These are phyloP conservation scores for Ganoderma leucocontextum DNA, from an alignment of 1,284 basidiomycete genomes.

Conservation along the genomic window DNA sequence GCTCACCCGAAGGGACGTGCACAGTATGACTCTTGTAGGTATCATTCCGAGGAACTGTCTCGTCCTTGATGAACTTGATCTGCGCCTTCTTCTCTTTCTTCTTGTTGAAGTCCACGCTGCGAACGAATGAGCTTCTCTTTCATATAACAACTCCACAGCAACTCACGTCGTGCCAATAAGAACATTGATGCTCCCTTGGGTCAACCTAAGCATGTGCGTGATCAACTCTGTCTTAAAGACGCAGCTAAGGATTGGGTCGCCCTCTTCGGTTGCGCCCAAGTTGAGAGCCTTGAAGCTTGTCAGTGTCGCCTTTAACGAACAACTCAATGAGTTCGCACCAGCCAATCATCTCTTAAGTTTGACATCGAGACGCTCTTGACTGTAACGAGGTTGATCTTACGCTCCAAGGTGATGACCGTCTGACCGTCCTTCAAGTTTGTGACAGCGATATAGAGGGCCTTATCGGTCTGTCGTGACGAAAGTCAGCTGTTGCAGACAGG, in stretches of 20 bases:
- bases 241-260: constrained; percentile 93
- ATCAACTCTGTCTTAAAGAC: constrained; percentile 97
- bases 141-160: neutral
- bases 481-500: neutral
- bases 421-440: constrained; percentile 76
- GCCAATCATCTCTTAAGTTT: constrained; percentile 94
- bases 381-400: constrained; percentile 89
- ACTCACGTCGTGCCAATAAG: constrained; percentile 81
- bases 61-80: constrained; percentile 93
- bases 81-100: constrained; percentile 96
- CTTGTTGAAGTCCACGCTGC: constrained; percentile 89
- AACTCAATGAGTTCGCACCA: constrained; percentile 57
- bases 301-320: neutral
- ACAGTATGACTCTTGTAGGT: constrained; percentile 95
- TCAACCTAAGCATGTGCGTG: constrained; percentile 83
- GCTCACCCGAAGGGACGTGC: constrained; percentile 89
- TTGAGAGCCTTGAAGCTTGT: constrained; percentile 66
- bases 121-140: constrained; percentile 17
- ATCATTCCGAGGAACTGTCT: constrained; percentile 84
- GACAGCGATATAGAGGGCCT: constrained; percentile 88
- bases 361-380: constrained; percentile 91
- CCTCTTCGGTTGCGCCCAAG: constrained; percentile 84
- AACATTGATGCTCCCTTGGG: constrained; percentile 81
- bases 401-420: constrained; percentile 74
- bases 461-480: constrained; percentile 74